Base-by-base conservation (phyloP, 129 eudicot species). In the Gnaphalium uliginosum region DNA sequence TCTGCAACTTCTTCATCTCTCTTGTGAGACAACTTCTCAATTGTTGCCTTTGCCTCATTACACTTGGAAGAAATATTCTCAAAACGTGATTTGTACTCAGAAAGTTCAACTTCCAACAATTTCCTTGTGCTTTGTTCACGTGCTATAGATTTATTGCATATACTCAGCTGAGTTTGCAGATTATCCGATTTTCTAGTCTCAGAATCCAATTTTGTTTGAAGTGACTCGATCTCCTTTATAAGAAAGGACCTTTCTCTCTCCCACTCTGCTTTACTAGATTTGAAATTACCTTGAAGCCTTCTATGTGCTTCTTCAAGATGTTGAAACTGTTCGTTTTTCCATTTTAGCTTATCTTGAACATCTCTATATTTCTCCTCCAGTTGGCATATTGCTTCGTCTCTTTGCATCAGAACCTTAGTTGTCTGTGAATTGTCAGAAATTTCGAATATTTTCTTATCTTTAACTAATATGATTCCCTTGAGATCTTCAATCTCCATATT, bases 251-350 rank as follows among this genome's bases (percentile, higher is more conserved):
- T 82, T 39, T 90, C 93, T 37, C 30, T 76, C 74, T 80, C 85
- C 88, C 89, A 87, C 51, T 87, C 92, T 33, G 69, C 68, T 85
- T 85, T 83, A 76, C 87, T 71, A 14, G 83, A 73, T 66, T 66
- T 48, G 54, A 90, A 85, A 73, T 33, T 76, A 32, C 65, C 80
- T 78, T 83, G 96, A 71, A 83, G 81, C 84, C 81, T 81, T 75
- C 8, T 41, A 29, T 87, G 92, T 61, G 96, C 96, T 69, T 90
- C 92, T 82, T 90, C 87, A 43, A 90, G 96, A 78, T 90, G 96
- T 72, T 71, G 81, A 81, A 90, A 90, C 81, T 90, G 87, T 57
- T 90, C 93, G 30, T 68, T 85, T 78, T 83, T 87, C 96, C 92
- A 85, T 72, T 87, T 90, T 43, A 90, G 60, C 74, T 81, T 88